Percentiles rank a stretch among this genome's conserved stretches.
phyloP scores from a whole-genome alignment of 2,329 filamentous ascomycete species.

The Colletotrichum sp. region DNA sequence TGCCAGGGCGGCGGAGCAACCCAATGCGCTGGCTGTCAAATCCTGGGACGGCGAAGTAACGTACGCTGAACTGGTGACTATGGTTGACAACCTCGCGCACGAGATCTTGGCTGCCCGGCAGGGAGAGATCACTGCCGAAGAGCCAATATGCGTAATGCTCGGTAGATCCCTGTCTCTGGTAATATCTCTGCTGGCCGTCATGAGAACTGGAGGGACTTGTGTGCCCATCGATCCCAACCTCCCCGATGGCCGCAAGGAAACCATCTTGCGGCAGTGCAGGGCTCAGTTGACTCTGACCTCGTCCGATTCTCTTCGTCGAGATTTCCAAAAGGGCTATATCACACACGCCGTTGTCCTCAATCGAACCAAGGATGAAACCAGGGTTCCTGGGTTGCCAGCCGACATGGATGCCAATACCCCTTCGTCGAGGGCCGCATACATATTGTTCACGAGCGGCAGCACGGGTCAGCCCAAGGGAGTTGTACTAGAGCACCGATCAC shows the following conservation, averaged over 20 bases:
- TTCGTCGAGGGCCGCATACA: neutral
- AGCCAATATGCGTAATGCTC: neutral
- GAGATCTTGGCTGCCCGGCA: neutral
- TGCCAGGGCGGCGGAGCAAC: neutral
- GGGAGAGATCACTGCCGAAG: neutral
- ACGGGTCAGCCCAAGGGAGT: neutral
- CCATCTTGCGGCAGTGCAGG: neutral
- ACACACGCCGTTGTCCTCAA: neutral
- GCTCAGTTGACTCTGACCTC: neutral
- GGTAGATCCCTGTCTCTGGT: neutral
- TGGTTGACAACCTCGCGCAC: neutral
- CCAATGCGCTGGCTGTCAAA: neutral
- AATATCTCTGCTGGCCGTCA: neutral
- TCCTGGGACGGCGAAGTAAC: neutral
- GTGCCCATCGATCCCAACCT: neutral
- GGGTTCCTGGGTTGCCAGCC: neutral
- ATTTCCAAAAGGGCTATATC: neutral
- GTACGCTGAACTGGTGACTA: neutral
- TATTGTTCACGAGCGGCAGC: neutral
- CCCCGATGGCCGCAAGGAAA: neutral
- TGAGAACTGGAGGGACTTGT: neutral
- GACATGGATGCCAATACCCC: neutral
- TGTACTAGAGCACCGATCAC: neutral
- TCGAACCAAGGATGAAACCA: neutral
- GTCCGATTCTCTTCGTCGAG: neutral